Evolutionary conservation across 441 rosid genomes (phyloP).

Genomic region (Euphorbia celastroides): DNA sequence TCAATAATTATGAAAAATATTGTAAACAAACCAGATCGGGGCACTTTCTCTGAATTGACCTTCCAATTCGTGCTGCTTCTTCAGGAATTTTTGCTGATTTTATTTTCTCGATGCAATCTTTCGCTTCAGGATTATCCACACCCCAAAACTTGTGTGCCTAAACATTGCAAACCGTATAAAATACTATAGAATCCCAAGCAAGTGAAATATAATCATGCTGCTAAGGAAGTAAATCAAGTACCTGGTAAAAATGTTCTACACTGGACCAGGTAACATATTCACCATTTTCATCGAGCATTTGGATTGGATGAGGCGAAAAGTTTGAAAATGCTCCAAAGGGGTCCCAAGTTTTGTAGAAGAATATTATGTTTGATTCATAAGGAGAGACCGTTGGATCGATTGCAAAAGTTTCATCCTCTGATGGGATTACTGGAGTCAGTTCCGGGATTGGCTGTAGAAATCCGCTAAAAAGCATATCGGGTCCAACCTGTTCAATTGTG

Average conservation of each 20-base stretch:
- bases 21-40: slow-evolving; percentile 56
- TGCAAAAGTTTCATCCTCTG: slow-evolving; percentile 70
- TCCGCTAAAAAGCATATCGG: slow-evolving; percentile 88
- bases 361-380: slow-evolving; percentile 64
- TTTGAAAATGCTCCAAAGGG: slow-evolving; percentile 87
- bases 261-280: slow-evolving; percentile 59
- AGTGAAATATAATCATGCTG: slow-evolving; percentile 16
- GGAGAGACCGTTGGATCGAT: slow-evolving; percentile 76
- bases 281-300: slow-evolving; percentile 53
- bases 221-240: slow-evolving; percentile 22
- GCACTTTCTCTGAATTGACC: slow-evolving; percentile 53
- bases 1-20: background rate
- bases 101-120: slow-evolving; percentile 53
- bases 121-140: slow-evolving; percentile 47
- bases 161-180: slow-evolving; percentile 9
- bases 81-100: slow-evolving; percentile 71
- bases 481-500: slow-evolving; percentile 61
- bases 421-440: slow-evolving; percentile 68
- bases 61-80: slow-evolving; percentile 81
- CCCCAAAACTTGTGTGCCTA: slow-evolving; percentile 78
- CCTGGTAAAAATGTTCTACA: slow-evolving; percentile 92
- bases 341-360: slow-evolving; percentile 93
- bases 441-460: slow-evolving; percentile 93
- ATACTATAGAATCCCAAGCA: background rate
- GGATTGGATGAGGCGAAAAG: slow-evolving; percentile 83